Evolutionary conservation across 2,329 filamentous ascomycete genomes (phyloP), one percentile per base, ranked within the genome.

Genomic region (Sporothrix brunneoviolacea): DNA sequence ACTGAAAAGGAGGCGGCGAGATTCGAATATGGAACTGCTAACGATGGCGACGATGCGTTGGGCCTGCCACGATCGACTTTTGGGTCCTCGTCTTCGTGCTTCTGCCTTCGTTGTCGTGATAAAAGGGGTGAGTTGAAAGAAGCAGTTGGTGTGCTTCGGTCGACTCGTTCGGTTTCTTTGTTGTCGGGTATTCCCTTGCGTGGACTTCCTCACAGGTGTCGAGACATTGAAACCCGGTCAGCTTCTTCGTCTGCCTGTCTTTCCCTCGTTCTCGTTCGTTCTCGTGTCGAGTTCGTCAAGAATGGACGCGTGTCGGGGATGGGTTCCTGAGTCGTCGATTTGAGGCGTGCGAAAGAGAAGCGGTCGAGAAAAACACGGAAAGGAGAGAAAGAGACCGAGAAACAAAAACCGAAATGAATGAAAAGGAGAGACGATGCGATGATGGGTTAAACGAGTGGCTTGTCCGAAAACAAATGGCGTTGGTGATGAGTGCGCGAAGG

Each of bases 41-140:
- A 13, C 15, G 37, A 19, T 18, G 37, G 18, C 16, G 39, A 27
- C 32, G 45, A 49, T 45, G 27, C 47, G 47, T 43, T 53, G 52
- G 49, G 44, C 52, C 52, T 52, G 52, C 52, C 49, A 54, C 50
- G 41, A 43, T 48, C 41, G 41, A 33, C 39, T 45, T 42, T 44
- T 19, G 21, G 27, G 18, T 35, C 18, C 12, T 38, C 13, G 21
- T 46, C 18, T 28, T 51, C 33, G 35, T 28, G 16, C 35, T 27
- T 39, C 5, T 38, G 33, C 10, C 8, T 36, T 21, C 8, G 9
- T 24, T 47, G 12, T 39, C 12, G 16, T 36, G 21, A 30, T 19
- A 32, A 46, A 38, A 4, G 22, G 22, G 19, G 35, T 4, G 28
- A 24, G 32, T 39, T 7, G 44, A 47, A 32, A 27, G 16, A 32